Percentiles rank a stretch among this genome's conserved stretches.
Evolutionary conservation across 2,329 filamentous ascomycete genomes (phyloP).

Genomic region (Ophiocordyceps polyrhachis-furcata): DNA sequence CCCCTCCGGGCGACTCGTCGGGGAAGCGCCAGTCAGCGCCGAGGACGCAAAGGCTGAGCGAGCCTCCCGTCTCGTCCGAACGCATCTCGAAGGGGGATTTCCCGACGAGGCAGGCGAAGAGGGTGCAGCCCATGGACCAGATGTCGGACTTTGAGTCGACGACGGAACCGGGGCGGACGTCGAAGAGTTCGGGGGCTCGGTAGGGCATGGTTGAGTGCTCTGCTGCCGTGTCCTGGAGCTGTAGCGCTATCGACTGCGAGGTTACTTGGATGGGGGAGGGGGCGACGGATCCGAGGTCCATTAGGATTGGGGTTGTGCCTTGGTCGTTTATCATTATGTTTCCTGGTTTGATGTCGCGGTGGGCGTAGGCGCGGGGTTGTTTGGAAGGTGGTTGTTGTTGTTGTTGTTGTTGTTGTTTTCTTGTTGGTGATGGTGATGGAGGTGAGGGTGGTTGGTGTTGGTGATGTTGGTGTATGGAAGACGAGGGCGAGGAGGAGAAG

Average conservation of each 20-base stretch:
- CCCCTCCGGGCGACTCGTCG: constrained; percentile 52
- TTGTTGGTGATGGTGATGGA: not conserved
- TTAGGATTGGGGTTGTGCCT: constrained; percentile 74
- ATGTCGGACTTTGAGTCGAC: constrained; percentile 97
- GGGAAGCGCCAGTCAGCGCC: constrained; percentile 95
- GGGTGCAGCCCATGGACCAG: constrained; percentile 93
- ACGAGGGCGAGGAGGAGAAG: no score
- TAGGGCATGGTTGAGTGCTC: constrained; percentile 99
- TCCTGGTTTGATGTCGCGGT: constrained; percentile 90
- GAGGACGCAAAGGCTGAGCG: constrained; percentile 76
- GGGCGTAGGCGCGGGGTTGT: constrained; percentile 64
- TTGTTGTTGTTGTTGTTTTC: not conserved
- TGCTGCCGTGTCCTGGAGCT: constrained; percentile 83
- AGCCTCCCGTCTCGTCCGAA: constrained; percentile 89
- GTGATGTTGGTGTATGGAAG: not conserved
- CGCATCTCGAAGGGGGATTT: constrained; percentile 95
- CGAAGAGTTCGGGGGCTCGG: constrained; percentile 90
- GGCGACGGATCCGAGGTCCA: constrained; percentile 89
- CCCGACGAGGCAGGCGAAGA: constrained; percentile 90
- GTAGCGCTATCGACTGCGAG: constrained; percentile 72
- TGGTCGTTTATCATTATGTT: constrained; percentile 98
- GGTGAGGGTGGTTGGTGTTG: not conserved
- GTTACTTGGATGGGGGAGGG: constrained; percentile 79
- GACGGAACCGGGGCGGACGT: constrained; percentile 80
- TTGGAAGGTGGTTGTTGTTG: not conserved